Percentiles rank a stretch among this genome's conserved stretches.
Evolutionary conservation across 179 eudicot species (phyloP).

Genomic region (Silene noctiflora): DNA sequence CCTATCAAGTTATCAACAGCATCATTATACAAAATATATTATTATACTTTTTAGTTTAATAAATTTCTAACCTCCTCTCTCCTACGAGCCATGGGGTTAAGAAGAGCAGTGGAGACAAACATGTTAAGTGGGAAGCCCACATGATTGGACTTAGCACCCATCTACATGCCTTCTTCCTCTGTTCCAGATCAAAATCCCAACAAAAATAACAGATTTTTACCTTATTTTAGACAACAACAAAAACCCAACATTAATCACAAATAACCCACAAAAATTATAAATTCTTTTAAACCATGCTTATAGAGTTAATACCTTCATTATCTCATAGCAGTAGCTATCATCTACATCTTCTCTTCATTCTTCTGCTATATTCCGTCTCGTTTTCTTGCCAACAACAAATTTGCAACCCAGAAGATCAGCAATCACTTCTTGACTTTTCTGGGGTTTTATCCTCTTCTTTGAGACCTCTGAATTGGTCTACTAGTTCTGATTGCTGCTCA

Average conservation of each 20-base stretch:
- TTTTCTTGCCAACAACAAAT: slow-evolving; percentile 27
- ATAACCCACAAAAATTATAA: slow-evolving; percentile 2
- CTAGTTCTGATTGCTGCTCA: slow-evolving; percentile 54
- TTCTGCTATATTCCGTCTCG: slow-evolving; percentile 33
- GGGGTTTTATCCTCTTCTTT: slow-evolving; percentile 27
- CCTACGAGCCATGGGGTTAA: neutral
- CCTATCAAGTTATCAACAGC: neutral
- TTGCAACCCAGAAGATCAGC: slow-evolving; percentile 49
- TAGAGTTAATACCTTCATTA: slow-evolving; percentile 30
- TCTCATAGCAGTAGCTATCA: slow-evolving; percentile 23
- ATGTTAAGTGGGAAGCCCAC: slow-evolving; percentile 45
- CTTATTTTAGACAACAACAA: slow-evolving; percentile 18
- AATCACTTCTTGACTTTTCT: slow-evolving; percentile 46
- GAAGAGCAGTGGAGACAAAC: slow-evolving; percentile 25
- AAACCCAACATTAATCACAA: slow-evolving; percentile 26
- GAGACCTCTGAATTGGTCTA: slow-evolving; percentile 54
- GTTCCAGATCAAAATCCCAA: slow-evolving; percentile 29
- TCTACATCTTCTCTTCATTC: slow-evolving; percentile 38
- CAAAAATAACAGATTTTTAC: slow-evolving; percentile 20
- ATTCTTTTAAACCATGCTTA: slow-evolving; percentile 36
- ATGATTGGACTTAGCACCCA: slow-evolving; percentile 41
- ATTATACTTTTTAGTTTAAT: neutral
- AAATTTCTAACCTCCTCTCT: neutral
- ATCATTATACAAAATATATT: neutral
- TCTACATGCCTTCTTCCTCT: slow-evolving; percentile 34